A percentile compares a stretch with the other conserved stretches of the same genome.
Conservation (phyloP, 2,329 filamentous ascomycete genomes). For the Salinomyces thailandicus region DNA sequence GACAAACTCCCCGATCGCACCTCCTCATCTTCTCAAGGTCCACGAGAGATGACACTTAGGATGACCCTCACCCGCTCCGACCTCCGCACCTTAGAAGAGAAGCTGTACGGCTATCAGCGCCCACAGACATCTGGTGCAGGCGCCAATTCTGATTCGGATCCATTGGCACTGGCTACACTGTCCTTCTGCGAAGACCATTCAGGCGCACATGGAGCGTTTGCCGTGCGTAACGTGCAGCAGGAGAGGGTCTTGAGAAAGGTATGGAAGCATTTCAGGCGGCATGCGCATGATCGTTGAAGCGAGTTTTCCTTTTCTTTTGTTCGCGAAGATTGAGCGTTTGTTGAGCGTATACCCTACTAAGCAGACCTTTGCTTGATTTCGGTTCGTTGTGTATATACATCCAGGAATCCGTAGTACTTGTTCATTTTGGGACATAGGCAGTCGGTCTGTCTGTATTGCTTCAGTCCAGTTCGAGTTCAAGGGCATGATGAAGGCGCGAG, state of each 20-base stretch:
- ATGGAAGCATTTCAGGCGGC: constrained; percentile 12
- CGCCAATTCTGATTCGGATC: constrained; percentile 32
- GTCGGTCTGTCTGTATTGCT: too few relatives aligned
- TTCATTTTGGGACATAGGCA: too few relatives aligned
- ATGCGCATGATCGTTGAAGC: too few relatives aligned
- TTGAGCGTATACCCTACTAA: too few relatives aligned
- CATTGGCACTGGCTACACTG: constrained; percentile 46
- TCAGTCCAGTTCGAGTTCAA: too few relatives aligned
- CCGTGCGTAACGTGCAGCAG: constrained; percentile 17
- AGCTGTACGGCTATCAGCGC: constrained; percentile 49
- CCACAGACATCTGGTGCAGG: constrained; percentile 11
- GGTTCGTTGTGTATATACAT: background rate
- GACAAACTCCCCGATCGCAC: background rate
- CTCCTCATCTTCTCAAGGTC: constrained; percentile 1
- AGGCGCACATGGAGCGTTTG: constrained; percentile 35
- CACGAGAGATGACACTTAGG: constrained; percentile 82
- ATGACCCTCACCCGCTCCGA: constrained; percentile 93
- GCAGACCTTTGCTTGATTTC: too few relatives aligned
- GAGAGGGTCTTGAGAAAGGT: constrained; percentile 17
- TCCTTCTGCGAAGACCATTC: constrained; percentile 29
- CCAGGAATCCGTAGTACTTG: background rate
- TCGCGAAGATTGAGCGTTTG: too few relatives aligned
- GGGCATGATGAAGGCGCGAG: too few relatives aligned
- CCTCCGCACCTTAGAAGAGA: constrained; percentile 62
- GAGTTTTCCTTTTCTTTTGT: too few relatives aligned